These are phyloP conservation scores for Candida michaelii DNA, from an alignment of 805 yeast genomes.

Conservation along the genomic window DNA sequence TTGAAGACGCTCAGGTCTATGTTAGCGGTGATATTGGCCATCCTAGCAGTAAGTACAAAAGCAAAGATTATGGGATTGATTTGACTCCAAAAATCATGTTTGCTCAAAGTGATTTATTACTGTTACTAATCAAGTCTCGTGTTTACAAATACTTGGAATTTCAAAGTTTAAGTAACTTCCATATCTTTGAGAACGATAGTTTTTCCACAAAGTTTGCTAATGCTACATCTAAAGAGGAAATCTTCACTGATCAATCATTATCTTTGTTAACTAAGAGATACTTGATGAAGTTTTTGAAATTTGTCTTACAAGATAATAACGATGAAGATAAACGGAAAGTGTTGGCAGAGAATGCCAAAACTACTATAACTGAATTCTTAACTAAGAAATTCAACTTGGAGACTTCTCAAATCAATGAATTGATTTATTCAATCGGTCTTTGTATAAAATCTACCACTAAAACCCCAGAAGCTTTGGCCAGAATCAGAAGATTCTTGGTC, in stretches of 20 bases:
- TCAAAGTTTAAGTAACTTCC: slow-evolving; percentile 84
- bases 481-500: slow-evolving; percentile 78
- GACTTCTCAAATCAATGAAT: slow-evolving; percentile 74
- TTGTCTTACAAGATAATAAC: slow-evolving; percentile 57
- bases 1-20: slow-evolving; percentile 73
- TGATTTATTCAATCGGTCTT: slow-evolving; percentile 83
- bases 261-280: slow-evolving; percentile 74
- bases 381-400: slow-evolving; percentile 66
- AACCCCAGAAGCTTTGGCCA: slow-evolving; percentile 73
- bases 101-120: slow-evolving; percentile 84
- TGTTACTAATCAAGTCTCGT: slow-evolving; percentile 75
- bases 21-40: slow-evolving; percentile 58
- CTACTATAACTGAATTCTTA: slow-evolving; percentile 61
- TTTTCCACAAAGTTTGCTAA: slow-evolving; percentile 79
- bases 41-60: slow-evolving; percentile 19
- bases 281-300: slow-evolving; percentile 89
- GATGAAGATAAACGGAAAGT: slow-evolving; percentile 61
- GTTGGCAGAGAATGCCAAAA: slow-evolving; percentile 55
- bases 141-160: slow-evolving; percentile 92
- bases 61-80: slow-evolving; percentile 84
- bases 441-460: slow-evolving; percentile 59
- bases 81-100: slow-evolving; percentile 83
- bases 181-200: slow-evolving; percentile 88
- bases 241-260: slow-evolving; percentile 83
- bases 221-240: slow-evolving; percentile 76